These are phyloP conservation scores for Chenopodium berlandieri DNA, from an alignment of 148 eudicot species.

Conservation along the genomic window DNA sequence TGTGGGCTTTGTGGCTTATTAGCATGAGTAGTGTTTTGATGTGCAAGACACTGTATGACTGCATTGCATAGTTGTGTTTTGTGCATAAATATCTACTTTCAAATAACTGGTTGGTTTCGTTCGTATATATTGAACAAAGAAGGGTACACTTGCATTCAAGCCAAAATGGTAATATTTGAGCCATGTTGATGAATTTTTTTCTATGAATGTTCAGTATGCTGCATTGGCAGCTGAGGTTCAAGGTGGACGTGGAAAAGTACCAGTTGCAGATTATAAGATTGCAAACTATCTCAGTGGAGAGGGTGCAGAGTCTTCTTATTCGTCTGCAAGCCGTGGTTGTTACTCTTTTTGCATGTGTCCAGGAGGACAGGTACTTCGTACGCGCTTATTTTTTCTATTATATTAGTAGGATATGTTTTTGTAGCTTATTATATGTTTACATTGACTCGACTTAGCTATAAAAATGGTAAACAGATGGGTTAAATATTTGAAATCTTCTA, in stretches of 20 bases:
- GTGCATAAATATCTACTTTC: background rate
- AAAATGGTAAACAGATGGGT: background rate
- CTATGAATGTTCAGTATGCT: constrained; percentile 60
- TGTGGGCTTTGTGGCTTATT: no score
- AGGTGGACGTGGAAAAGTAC: constrained; percentile 92
- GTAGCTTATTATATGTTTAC: constrained; percentile 1
- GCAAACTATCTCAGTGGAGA: constrained; percentile 53
- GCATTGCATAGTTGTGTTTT: background rate
- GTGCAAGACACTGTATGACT: background rate
- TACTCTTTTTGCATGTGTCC: constrained; percentile 99
- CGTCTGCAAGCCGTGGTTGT: constrained; percentile 55
- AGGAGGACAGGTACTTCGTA: constrained; percentile 82
- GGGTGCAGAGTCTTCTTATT: constrained; percentile 25
- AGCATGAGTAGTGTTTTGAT: background rate
- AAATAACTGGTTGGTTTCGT: background rate
- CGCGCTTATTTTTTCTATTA: background rate
- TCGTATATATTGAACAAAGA: background rate
- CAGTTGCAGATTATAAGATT: constrained; percentile 97
- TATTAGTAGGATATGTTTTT: background rate
- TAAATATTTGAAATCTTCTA: background rate
- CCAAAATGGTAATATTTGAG: background rate
- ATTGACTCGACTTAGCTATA: background rate
- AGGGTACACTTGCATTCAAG: background rate
- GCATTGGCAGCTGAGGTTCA: constrained; percentile 73
- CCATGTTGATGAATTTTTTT: constrained; percentile 9